Evolutionary conservation across 306 rosid genomes (phyloP), one percentile per base, ranked within the genome.

Genomic region (Dryas alaskensis): DNA sequence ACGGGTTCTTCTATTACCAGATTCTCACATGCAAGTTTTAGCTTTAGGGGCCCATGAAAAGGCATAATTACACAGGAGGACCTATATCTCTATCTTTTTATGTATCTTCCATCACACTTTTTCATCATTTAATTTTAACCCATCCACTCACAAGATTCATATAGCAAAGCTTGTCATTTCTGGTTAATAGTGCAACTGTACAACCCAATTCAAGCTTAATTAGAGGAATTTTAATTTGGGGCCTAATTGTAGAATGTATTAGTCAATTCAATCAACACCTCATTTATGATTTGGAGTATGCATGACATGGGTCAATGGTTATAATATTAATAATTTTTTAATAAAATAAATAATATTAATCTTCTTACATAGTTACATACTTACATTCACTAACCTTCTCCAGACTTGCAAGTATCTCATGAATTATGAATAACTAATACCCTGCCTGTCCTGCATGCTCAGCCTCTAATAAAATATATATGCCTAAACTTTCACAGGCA

Each of bases 1-100:
- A 91, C 94, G 97, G 97, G 97, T 84, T 87, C 83, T 85, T 77
- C 90, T 87, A 80, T 79, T 86, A 16, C 86, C 70, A 85, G 90
- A 91, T 89, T 87, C 94, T 82, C 73, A 62, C 81, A 77, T 77
- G 47, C 77, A 79, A 72, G 8, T 50, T 39, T 65, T 16, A 48
- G 43, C 68, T 63, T 27, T 7, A 51, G 37, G 51, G 45, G 3
- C 39, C 7, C 70, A 46, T 50, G 17, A 57, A 73, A 43, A 31
- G 44, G 8, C 73, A 6, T 63, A 16, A 10, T 11, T 53, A 16
- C 19, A 63, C 1, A 51, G 13, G 4, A 40, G 69, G 69, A 13
- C 64, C 45, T 44, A 39, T 47, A 45, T 58, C 58, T 75, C 16
- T 37, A 3, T 65, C 65, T 65, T 43, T 19, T 65, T 22, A 8